A percentile compares a stretch with the other conserved stretches of the same genome.
Conservation (phyloP, 345 rosid genomes). For the rapeseed (Brassica napus) region DNA sequence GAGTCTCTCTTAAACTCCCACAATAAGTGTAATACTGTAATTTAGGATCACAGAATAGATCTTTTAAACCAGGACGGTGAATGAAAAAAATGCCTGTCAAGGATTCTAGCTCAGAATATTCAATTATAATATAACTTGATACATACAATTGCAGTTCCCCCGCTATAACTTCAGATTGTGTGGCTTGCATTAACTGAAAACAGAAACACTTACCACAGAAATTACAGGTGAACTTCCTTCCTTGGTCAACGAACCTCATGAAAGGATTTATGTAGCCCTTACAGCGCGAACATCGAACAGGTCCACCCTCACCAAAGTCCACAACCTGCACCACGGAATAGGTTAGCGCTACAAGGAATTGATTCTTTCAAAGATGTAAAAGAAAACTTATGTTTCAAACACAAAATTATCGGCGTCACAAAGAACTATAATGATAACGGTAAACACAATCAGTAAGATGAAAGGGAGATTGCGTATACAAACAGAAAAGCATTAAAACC, state of each 20-base stretch:
- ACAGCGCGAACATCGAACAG: constrained; percentile 91
- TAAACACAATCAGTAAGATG: constrained; percentile 12
- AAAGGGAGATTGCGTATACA: not conserved
- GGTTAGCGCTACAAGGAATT: constrained; percentile 9
- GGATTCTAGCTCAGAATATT: constrained; percentile 1
- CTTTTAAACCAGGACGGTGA: not conserved
- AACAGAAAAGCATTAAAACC: constrained; percentile 5
- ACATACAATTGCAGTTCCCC: constrained; percentile 2
- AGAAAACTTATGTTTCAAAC: constrained; percentile 7
- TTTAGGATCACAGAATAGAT: constrained; percentile 5
- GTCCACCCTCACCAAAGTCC: constrained; percentile 93
- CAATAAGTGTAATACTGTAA: constrained; percentile 14
- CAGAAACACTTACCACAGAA: constrained; percentile 63
- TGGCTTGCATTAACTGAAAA: constrained; percentile 24
- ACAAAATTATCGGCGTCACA: constrained; percentile 13
- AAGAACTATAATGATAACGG: constrained; percentile 1
- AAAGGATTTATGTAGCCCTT: constrained; percentile 95
- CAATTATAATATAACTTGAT: not conserved
- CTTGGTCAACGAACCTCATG: constrained; percentile 90
- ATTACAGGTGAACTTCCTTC: constrained; percentile 82
- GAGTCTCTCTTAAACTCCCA: constrained; percentile 19
- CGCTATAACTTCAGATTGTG: not conserved
- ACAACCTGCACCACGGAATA: constrained; percentile 57
- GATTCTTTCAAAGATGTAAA: constrained; percentile 9
- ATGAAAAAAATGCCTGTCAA: constrained; percentile 8